Base-by-base conservation (phyloP, 1,284 basidiomycete species). In the Agaricales sp. region DNA sequence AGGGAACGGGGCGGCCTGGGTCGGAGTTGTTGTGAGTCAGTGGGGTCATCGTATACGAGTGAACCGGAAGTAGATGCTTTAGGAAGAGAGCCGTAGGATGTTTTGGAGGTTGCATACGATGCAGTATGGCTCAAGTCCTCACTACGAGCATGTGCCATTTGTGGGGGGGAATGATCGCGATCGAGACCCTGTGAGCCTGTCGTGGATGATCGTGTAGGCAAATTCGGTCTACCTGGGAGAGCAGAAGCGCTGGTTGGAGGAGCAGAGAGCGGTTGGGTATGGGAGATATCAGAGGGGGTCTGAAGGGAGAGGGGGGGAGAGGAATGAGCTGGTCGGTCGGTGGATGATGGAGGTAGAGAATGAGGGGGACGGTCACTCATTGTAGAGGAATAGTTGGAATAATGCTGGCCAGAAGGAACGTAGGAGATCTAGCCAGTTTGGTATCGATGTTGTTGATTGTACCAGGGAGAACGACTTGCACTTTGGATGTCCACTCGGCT, bases 161-260 rank as follows among this genome's bases (percentile, higher is more conserved):
- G 43, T 8, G 41, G 25, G n/a, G 16, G 13, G 23, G 43, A 16
- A 19, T 48, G 16, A 11, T 19, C 13, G 11, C 38, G 39, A 24
- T 52, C 53, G 11, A 23, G 41, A 13, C 51, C 52, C 24, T 43
- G 22, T 4, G 51, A 49, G 23, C 48, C 50, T n/a, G 48, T 47
- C 2, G 82, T 86, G 41, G 78, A 77, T 3, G 82, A 74, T 63
- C 82, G 74, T 30, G 71, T 73, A 50, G 79, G 82, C 45, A 73
- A 58, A 57, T 67, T 57, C 18, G 75, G 67, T 46, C 79, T 74
- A 57, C 78, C n/a, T 53, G 71, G 65, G 23, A 70, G 56, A 48
- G 68, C 67, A 47, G 67, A 55, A 49, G 67, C 54, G 56, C 57
- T 65, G 2, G 57, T 43, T 14, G 67, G 58, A 13, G 67, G 65